Evolutionary conservation across 176 grass and related monocot species (phyloP), one percentile per base, ranked within the genome.

Genomic region (Triticum timopheevii): DNA sequence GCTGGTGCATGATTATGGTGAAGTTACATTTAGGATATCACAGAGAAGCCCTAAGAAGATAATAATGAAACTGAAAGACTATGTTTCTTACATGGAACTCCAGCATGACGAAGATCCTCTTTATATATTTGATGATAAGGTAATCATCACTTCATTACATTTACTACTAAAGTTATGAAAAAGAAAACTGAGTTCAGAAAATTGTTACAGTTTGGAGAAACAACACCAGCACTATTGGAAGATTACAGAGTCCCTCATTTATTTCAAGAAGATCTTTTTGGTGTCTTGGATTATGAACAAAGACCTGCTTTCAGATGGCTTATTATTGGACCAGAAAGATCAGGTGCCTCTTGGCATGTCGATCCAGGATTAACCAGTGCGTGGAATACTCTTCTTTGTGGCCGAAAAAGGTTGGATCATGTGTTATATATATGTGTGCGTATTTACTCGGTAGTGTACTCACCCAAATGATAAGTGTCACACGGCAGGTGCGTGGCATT

Each of bases 271-370:
- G 94, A 98, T 81, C 91, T 94, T 65, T 96, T 98, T 86, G 90
- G 91, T 86, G 61, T 94, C 49, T 65, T 98, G 82, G 90, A 92
- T 35, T 91, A 91, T 87, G 92, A 94, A 13, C 92, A 98, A 79
- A 84, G 94, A 7, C 97, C 97, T 70, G 82, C 93, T 72, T 98
- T 90, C 86, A 96, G 93, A 96, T 98, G 97, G 97, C 40, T 98
- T 54, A 98, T 98, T 86, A 88, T 98, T 82, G 97, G 97, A 62
- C 97, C 97, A 77, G 92, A 96, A 78, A 92, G 96, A 86, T 98
- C 97, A 10, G 97, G 97, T 89, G 97, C 97, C 66, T 98, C 97
- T 79, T 98, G 97, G 97, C 97, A 98, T 93, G 92, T 98, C 80
- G 97, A 98, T 88, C 97, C 97, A 79, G 93, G 94, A 44, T 78